phyloP scores from a whole-genome alignment of 345 rosid genomes.

The Populus simonii region DNA sequence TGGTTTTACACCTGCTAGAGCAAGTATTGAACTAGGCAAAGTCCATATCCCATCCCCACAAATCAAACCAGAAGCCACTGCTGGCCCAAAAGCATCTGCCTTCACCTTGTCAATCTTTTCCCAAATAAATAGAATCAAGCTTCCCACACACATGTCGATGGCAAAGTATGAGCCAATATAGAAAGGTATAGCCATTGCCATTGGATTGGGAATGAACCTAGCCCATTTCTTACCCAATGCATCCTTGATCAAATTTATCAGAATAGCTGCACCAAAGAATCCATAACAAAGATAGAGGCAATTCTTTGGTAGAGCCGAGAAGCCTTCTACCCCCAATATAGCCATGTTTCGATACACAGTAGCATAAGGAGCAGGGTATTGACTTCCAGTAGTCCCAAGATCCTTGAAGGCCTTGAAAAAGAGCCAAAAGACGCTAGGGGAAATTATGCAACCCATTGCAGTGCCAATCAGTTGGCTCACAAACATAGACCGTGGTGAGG shows the following conservation, averaged over 20 bases:
- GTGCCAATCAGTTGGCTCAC: constrained; percentile 32
- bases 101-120: constrained; percentile 25
- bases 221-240: not conserved
- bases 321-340: not conserved
- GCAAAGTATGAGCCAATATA: constrained; percentile 42
- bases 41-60: constrained; percentile 3
- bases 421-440: constrained; percentile 27
- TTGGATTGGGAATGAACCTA: constrained; percentile 36
- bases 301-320: not conserved
- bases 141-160: constrained; percentile 46
- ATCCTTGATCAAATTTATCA: constrained; percentile 31
- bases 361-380: not conserved
- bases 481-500: constrained; percentile 34
- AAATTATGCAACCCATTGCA: constrained; percentile 30
- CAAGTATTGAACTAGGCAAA: constrained; percentile 19
- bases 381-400: not conserved
- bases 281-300: constrained; percentile 32
- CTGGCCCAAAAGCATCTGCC: constrained; percentile 26
- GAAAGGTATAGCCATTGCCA: constrained; percentile 49
- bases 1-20: constrained; percentile 34
- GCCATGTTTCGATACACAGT: not conserved
- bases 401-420: constrained; percentile 29
- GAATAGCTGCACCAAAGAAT: constrained; percentile 34
- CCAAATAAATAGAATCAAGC: constrained; percentile 34
- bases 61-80: constrained; percentile 42